Conservation (phyloP, 2,329 filamentous ascomycete genomes). For the Trichoderma sp. region DNA sequence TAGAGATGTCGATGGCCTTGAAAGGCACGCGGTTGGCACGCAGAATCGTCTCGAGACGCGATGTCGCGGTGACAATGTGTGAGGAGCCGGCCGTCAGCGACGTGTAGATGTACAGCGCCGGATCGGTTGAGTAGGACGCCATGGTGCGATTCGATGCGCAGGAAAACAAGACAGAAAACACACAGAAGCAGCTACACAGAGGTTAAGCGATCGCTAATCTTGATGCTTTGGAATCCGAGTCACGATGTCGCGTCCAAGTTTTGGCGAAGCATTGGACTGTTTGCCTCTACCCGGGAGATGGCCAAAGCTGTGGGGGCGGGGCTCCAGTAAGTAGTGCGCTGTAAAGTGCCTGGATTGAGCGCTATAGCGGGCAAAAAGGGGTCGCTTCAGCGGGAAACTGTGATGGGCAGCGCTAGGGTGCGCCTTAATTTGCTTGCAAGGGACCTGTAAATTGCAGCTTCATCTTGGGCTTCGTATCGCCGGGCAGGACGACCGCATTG, state of each 20-base stretch:
- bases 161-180: neutral
- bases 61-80: constrained; percentile 93
- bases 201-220: constrained; percentile 2
- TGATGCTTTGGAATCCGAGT: neutral
- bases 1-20: constrained; percentile 86
- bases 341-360: neutral
- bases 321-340: neutral
- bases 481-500: neutral
- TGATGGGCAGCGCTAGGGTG: constrained; percentile 7
- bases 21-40: constrained; percentile 94
- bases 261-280: neutral
- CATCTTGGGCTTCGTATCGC: neutral
- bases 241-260: neutral
- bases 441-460: constrained; percentile 16
- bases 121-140: constrained; percentile 55
- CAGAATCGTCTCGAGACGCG: constrained; percentile 91
- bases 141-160: constrained; percentile 26
- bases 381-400: constrained; percentile 2
- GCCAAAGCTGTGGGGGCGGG: constrained; percentile 22
- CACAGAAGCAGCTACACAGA: neutral
- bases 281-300: constrained; percentile 5
- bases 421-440: constrained; percentile 13
- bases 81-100: constrained; percentile 93
- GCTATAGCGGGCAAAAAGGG: neutral
- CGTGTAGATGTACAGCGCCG: constrained; percentile 88